These are phyloP conservation scores for Bipolaris sorokiniana DNA, from an alignment of 2,329 filamentous ascomycete species.

Conservation along the genomic window DNA sequence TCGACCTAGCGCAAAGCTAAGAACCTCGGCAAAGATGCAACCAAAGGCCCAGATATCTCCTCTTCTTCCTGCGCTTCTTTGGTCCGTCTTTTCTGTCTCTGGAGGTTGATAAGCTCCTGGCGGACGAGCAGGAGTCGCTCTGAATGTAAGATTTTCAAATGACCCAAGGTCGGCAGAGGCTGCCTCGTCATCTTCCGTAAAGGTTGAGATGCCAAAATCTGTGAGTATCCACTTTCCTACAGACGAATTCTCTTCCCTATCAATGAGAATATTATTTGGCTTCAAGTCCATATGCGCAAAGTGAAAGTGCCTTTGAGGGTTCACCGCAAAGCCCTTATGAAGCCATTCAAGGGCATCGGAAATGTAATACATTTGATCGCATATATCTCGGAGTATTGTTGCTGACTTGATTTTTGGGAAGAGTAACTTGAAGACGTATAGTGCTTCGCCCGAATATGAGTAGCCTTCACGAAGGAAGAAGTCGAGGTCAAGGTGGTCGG, in stretches of 20 bases:
- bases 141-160: neutral
- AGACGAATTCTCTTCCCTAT: neutral
- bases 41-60: neutral
- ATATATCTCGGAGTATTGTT: neutral
- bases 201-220: neutral
- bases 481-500: neutral
- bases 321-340: neutral
- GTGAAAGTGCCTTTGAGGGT: neutral
- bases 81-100: neutral
- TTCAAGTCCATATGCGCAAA: neutral
- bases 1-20: neutral
- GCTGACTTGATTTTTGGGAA: neutral
- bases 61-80: neutral
- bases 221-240: neutral
- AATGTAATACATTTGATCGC: neutral
- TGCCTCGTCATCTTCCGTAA: neutral
- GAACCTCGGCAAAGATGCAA: neutral
- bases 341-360: neutral
- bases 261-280: neutral
- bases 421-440: neutral
- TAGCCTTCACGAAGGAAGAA: neutral
- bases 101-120: neutral
- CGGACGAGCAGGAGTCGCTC: neutral
- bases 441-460: neutral
- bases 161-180: no score